Evolutionary conservation across 1,284 basidiomycete genomes (phyloP).

Genomic region (Microbotryomycetes sp.): DNA sequence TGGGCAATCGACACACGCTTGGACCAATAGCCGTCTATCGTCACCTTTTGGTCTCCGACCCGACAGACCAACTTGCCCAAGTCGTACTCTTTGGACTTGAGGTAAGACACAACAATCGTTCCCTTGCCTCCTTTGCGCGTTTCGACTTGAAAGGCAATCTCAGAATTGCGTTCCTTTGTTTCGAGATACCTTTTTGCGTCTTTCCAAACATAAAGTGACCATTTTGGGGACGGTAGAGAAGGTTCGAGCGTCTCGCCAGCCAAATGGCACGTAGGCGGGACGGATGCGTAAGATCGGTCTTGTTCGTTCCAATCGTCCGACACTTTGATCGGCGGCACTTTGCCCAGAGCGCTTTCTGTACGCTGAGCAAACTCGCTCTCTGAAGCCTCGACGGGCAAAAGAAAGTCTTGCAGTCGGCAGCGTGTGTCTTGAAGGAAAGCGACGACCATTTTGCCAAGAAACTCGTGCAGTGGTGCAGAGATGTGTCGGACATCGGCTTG

Average conservation of each 20-base stretch:
- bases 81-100: conserved; percentile 4
- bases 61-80: conserved; percentile 5
- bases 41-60: neutral
- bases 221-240: neutral
- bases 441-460: conserved; percentile 14
- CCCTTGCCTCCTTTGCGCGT: neutral
- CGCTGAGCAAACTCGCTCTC: neutral
- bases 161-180: neutral
- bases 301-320: conserved; percentile 4
- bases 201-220: conserved; percentile 4
- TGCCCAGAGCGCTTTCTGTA: neutral
- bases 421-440: conserved; percentile 6
- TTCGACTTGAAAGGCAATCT: neutral
- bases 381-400: neutral
- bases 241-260: conserved; percentile 2
- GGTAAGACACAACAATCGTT: neutral
- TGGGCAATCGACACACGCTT: neutral
- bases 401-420: neutral
- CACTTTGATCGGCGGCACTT: conserved; percentile 4
- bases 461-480: neutral
- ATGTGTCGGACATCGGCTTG: conserved; percentile 8
- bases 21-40: conserved; percentile 2
- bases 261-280: neutral
- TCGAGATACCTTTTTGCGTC: conserved; percentile 11
- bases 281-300: neutral